Base-by-base conservation (phyloP, 305 asterid species). In the Solanum chacoense region DNA sequence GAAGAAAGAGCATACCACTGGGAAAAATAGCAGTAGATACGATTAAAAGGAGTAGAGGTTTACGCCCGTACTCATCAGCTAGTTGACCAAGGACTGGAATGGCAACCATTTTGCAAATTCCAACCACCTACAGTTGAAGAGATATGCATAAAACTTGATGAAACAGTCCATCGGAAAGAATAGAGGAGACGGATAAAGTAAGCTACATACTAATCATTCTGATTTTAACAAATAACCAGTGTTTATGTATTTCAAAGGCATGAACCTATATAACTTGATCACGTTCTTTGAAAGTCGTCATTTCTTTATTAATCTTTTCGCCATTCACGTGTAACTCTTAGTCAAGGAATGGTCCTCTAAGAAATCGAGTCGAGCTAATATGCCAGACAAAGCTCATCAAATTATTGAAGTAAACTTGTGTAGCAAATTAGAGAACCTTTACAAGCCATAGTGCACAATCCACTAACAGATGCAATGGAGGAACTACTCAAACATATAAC, bases 61-160 rank as follows among this genome's bases (percentile, higher is more conserved):
- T 97, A 73, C 99, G 98, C 72, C 99, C 99, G 87, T 94, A 91
- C 65, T 97, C 99, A 91, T 96, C 99, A 20, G 99, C 92, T 90
- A 97, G 94, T 93, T 97, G 99, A 76, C 99, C 99, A 88, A 97
- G 35, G 79, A 97, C 93, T 45, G 99, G 99, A 91, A 96, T 94
- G 86, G 91, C 95, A 87, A 97, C 94, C 98, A 95, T 97, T 95
- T 95, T 96, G 94, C 95, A 94, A 89, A 94, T 91, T 78, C 99
- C 99, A 20, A 95, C 96, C 72, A 94, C 93, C 98, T 96, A 91
- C 90, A 93, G 73, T 36, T 36, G 40, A 2, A 67, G 16, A 13
- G 34, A 78, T 35, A 76, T 35, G 31, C 55, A 35, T 35, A 35
- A 76, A 76, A 34, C 29, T 20, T 34, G 83, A 20, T 20, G 28